These are phyloP conservation scores for Botrytis byssoidea DNA, from an alignment of 2,329 filamentous ascomycete genomes.

Conservation along the genomic window DNA sequence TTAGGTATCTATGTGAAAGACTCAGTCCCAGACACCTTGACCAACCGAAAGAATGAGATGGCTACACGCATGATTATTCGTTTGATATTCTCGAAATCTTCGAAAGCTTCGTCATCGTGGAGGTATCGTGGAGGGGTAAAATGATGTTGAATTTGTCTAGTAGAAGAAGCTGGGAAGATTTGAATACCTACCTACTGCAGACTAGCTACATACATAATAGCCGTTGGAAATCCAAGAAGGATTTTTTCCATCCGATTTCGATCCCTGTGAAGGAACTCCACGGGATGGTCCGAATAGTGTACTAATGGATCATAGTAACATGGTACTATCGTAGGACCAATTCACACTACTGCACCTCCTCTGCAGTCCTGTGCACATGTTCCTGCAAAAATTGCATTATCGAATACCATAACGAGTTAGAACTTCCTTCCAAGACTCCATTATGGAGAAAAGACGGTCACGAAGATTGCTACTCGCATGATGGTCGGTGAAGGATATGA, in stretches of 20 bases:
- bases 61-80: no score
- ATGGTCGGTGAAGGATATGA: not conserved
- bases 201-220: not conserved
- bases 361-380: conserved; percentile 8
- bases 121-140: not conserved
- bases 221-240: not conserved
- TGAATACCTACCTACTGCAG: not conserved
- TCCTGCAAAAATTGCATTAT: conserved; percentile 15
- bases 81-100: no score
- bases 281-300: not conserved
- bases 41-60: not conserved
- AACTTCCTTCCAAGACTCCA: not conserved
- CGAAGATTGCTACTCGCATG: not conserved
- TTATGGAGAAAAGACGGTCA: conserved; percentile 7
- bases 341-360: not conserved
- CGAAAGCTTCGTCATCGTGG: not conserved
- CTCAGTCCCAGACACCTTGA: not conserved
- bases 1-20: not conserved
- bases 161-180: not conserved
- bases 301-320: not conserved
- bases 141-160: not conserved
- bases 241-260: not conserved
- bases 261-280: not conserved
- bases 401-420: not conserved
- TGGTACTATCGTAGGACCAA: not conserved